A percentile compares a stretch with the other conserved stretches of the same genome.
These are phyloP conservation scores for Phytopythium litorale DNA, from an alignment of 352 stramenopile species.

Conservation along the genomic window DNA sequence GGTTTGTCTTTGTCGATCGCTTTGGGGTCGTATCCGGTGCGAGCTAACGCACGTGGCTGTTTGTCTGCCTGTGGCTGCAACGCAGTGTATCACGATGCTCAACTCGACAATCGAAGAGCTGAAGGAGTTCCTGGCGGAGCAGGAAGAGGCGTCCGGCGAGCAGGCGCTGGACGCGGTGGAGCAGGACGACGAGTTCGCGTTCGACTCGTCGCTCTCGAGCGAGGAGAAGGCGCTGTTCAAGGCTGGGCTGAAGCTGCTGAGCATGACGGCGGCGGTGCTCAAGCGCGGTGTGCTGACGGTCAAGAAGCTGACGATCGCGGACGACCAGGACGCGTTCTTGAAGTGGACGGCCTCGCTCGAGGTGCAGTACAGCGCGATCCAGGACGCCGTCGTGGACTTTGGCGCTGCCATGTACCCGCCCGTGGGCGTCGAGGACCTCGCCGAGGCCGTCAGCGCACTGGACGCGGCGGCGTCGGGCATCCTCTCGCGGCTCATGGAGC, in stretches of 20 bases:
- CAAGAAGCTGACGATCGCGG: constrained; percentile 61
- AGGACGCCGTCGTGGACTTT: constrained; percentile 77
- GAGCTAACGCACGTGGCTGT: not conserved
- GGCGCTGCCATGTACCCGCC: constrained; percentile 78
- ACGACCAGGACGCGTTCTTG: constrained; percentile 56
- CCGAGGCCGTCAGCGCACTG: constrained; percentile 26
- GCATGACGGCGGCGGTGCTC: constrained; percentile 68
- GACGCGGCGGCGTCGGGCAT: constrained; percentile 32
- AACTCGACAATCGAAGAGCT: constrained; percentile 82
- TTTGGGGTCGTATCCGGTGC: not conserved
- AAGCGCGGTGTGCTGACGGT: constrained; percentile 82
- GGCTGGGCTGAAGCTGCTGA: constrained; percentile 60
- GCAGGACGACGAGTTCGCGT: constrained; percentile 68
- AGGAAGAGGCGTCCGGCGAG: constrained; percentile 20
- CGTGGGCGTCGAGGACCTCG: constrained; percentile 59
- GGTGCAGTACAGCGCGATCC: constrained; percentile 49
- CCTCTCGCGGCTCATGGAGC: constrained; percentile 42
- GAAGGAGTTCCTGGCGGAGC: constrained; percentile 63
- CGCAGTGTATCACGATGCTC: constrained; percentile 70
- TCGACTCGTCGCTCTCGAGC: constrained; percentile 67
- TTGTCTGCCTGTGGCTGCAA: not conserved
- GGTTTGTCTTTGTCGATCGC: constrained; percentile 19
- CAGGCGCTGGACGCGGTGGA: constrained; percentile 49
- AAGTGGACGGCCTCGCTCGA: constrained; percentile 69
- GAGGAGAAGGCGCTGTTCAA: constrained; percentile 70